Percentiles rank a stretch among this genome's conserved stretches.
These are phyloP conservation scores for Eucalyptus pauciflora DNA, from an alignment of 345 rosid species.

Conservation along the genomic window DNA sequence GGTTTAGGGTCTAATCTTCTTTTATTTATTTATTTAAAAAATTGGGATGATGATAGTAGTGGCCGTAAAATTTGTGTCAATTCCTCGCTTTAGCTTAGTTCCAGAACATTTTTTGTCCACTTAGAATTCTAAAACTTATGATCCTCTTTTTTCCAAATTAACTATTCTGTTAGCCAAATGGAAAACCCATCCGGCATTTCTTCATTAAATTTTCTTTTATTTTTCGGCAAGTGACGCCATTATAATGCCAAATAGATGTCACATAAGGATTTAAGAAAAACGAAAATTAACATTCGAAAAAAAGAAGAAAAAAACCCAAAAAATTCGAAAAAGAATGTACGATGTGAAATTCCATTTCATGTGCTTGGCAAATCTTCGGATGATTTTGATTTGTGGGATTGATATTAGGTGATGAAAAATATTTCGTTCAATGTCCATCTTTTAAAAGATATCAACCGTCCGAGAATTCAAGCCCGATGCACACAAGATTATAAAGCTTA, in stretches of 20 bases:
- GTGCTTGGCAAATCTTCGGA: background rate
- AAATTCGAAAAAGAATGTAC: background rate
- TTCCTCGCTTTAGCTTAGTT: background rate
- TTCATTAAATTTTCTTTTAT: background rate
- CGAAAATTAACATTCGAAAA: background rate
- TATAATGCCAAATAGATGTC: background rate
- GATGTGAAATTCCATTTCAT: background rate
- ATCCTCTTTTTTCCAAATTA: background rate
- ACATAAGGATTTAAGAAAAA: background rate
- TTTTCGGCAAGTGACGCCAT: background rate
- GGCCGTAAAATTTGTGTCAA: background rate
- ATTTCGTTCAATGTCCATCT: background rate
- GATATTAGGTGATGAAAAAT: background rate
- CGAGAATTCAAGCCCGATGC: fast-evolving
- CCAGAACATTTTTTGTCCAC: background rate
- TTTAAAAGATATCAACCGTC: background rate
- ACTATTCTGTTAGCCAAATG: background rate
- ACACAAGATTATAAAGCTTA: background rate
- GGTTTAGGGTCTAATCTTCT: background rate
- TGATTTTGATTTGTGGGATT: background rate
- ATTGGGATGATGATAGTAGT: background rate
- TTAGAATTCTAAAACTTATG: background rate
- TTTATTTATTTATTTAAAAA: background rate
- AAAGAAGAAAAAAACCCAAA: background rate
- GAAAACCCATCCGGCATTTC: background rate